Percentiles rank a stretch among this genome's conserved stretches.
Conservation (phyloP, 179 eudicot genomes). For the Silene noctiflora region DNA sequence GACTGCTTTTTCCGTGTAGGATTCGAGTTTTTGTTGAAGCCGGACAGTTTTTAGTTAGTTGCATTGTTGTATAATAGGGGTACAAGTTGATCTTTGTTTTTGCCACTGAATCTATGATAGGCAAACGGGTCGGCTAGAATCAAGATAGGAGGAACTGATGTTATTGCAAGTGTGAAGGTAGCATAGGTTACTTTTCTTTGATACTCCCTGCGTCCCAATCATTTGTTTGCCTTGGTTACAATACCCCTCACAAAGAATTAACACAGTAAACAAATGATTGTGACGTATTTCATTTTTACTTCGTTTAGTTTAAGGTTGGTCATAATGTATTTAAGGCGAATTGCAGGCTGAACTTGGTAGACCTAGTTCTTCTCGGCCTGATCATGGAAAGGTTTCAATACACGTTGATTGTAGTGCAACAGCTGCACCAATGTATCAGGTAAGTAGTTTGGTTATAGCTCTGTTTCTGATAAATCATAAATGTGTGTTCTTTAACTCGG, state of each 20-base stretch:
- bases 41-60: background rate
- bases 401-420: constrained; percentile 89
- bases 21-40: background rate
- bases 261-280: too few species aligned
- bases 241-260: background rate
- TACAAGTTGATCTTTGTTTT: background rate
- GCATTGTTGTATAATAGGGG: background rate
- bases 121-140: constrained; percentile 94
- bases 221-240: too few species aligned
- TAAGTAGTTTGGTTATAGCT: constrained; percentile 16
- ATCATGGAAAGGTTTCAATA: constrained; percentile 79
- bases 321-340: background rate
- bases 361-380: constrained; percentile 65
- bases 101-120: constrained; percentile 28
- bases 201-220: background rate
- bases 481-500: constrained; percentile 29
- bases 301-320: background rate
- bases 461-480: background rate
- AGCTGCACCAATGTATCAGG: constrained; percentile 86
- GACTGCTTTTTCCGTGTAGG: too few species aligned
- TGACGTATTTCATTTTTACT: background rate
- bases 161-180: constrained; percentile 94
- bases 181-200: background rate
- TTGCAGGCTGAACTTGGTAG: constrained; percentile 90
- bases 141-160: constrained; percentile 76